Base-by-base conservation (phyloP, 306 rosid genomes). In the Acacia crassicarpa region DNA sequence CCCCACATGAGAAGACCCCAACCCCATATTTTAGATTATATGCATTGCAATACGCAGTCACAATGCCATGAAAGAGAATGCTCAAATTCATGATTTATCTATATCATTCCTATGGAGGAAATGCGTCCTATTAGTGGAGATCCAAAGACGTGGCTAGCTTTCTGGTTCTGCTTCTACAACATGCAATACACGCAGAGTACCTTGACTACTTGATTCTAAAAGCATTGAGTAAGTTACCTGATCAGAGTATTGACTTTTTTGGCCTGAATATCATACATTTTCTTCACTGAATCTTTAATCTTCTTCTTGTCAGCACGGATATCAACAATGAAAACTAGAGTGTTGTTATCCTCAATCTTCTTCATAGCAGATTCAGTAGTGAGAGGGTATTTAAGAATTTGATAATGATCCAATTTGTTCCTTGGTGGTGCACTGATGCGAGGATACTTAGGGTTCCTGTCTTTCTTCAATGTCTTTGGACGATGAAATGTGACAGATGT, bases 311-410 rank as follows among this genome's bases (percentile, higher is more conserved):
- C 89, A 22, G 97, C 97, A 30, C 97, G 94, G 49, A 94, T 71
- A 80, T 94, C 97, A n/a, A 94, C 98, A 45, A 94, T 90, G 67
- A 94, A 94, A 54, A 94, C 94, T 22, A 89, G 85, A 7, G 98
- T 94, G 80, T 94, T 94, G 84, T 94, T 94, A 80, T 94, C 98
- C 83, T 94, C 98, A 22, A 94, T 94, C 87, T 94, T 94, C 77
- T 94, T 92, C 98, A 94, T 94, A 1, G 98, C 98, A 84, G 98
- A 94, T 81, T 94, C 98, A 0, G 98, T 94, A 20, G 97, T 94
- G 25, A 90, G 74, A 38, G 98, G 97, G 66, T 80, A 94, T 45
- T 94, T 94, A 44, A 94, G 97, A 65, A 94, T 94, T 80, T 94
- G 98, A 48, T 94, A 94, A 35, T 92, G 95, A 80, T 94, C 98